These are phyloP conservation scores for Lactarius quietus DNA, from an alignment of 768 basidiomycete species.

Conservation along the genomic window DNA sequence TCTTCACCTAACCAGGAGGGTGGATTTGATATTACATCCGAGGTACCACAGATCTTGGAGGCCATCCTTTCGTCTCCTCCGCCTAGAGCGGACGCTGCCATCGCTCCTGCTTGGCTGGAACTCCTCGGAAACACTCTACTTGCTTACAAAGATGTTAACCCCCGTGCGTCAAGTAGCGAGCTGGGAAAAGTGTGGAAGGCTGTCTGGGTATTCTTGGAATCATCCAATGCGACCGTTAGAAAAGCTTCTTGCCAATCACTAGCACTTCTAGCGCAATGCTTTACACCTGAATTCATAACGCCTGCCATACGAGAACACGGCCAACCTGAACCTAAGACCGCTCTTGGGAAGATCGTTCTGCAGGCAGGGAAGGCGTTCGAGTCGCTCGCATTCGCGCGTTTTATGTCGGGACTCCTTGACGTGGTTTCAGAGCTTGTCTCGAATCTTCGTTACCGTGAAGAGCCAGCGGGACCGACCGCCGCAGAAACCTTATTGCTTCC, in stretches of 20 bases:
- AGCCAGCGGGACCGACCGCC: constrained; percentile 46
- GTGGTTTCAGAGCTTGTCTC: constrained; percentile 67
- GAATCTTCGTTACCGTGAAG: constrained; percentile 51
- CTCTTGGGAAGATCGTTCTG: constrained; percentile 58
- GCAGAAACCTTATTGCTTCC: constrained; percentile 69
- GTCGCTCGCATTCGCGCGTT: constrained; percentile 65
- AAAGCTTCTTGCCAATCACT: constrained; percentile 64
- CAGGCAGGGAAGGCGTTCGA: constrained; percentile 68
- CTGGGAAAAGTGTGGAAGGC: constrained; percentile 68
- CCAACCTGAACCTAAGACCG: constrained; percentile 43
- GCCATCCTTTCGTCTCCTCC: constrained; percentile 70
- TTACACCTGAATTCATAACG: constrained; percentile 59
- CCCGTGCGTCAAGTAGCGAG: constrained; percentile 49
- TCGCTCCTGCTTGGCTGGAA: constrained; percentile 75
- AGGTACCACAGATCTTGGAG: constrained; percentile 57
- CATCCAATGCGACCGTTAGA: constrained; percentile 54
- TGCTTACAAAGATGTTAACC: constrained; percentile 52
- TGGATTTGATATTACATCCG: constrained; percentile 46
- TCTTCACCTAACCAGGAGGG: constrained; percentile 49
- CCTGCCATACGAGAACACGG: constrained; percentile 47
- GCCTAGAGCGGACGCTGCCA: constrained; percentile 58
- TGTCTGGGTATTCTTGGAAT: constrained; percentile 76
- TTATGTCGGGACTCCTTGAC: constrained; percentile 76
- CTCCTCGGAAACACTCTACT: constrained; percentile 72
- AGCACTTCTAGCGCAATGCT: constrained; percentile 60